A percentile compares a stretch with the other conserved stretches of the same genome.
These are phyloP conservation scores for Helichrysum umbraculigerum DNA, from an alignment of 129 eudicot genomes.

Conservation along the genomic window DNA sequence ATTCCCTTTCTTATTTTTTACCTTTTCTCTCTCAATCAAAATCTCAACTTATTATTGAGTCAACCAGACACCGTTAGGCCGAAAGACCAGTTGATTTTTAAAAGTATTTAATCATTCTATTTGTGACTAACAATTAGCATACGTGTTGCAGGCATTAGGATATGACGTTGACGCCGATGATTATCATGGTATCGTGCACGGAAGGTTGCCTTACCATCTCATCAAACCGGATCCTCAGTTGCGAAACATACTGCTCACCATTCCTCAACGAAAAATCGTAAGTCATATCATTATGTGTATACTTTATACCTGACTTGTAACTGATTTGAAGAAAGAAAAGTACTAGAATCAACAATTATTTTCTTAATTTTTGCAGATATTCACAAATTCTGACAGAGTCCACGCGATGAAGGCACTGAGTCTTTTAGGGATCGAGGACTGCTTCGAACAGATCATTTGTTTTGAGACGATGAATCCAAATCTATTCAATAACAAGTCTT, in stretches of 20 bases:
- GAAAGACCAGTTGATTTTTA: not conserved
- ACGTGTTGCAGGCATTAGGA: conserved; percentile 1
- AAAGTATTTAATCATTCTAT: not conserved
- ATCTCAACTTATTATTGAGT: not conserved
- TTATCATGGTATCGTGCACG: conserved; percentile 19
- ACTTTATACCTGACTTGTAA: not conserved
- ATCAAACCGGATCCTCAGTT: conserved; percentile 76
- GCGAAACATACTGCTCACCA: conserved; percentile 58
- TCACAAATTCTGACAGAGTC: conserved; percentile 79
- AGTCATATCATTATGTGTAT: not conserved
- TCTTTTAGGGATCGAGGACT: conserved; percentile 73
- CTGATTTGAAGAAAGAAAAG: not conserved
- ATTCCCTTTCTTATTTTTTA: not conserved
- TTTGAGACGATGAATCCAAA: conserved; percentile 90
- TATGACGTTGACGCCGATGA: conserved; percentile 12
- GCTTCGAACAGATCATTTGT: conserved; percentile 81
- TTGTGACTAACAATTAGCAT: not conserved
- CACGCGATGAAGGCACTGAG: conserved; percentile 80
- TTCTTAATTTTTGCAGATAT: conserved; percentile 40
- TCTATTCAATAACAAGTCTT: conserved; percentile 39
- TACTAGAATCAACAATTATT: not conserved
- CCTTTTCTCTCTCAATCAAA: not conserved
- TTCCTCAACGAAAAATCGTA: conserved; percentile 82
- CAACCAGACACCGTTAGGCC: too few relatives aligned
- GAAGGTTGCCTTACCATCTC: conserved; percentile 65